Base-by-base conservation (phyloP, 495 filamentous ascomycete species). In the Mycothermus thermophilus region DNA sequence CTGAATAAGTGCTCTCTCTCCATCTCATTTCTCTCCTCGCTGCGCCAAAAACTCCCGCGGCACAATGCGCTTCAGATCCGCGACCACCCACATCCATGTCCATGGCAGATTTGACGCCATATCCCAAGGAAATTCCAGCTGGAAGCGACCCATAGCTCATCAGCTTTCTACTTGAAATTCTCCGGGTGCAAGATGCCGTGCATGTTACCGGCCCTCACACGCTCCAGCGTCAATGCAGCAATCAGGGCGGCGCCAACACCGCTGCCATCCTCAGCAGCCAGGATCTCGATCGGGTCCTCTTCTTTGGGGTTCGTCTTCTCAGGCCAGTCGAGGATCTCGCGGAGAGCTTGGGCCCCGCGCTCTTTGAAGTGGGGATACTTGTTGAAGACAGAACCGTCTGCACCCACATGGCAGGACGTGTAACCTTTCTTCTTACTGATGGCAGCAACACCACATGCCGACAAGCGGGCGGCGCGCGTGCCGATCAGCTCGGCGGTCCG, bases 361-460 rank as follows among this genome's bases (percentile, higher is more conserved):
- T 72, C 72, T 69, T 94, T 88, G 71, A 96, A 96, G 59, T 94
- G 83, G 2, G 88, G 88, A 62, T 95, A 95, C 58, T 93, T 94
- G 69, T 93, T 94, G 68, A 95, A 96, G 27, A 96, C 86, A 8
- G 81, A 88, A 16, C 88, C 88, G 47, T 96, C 88, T 25, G 88
- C 88, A 47, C 88, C 88, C 13, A 95, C 88, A 56, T 95, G 87
- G 70, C 83, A 93, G 10, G 76, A 71, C 43, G 75, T 62, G 44
- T 83, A 84, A 38, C 77, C 74, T 68, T 94, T 95, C 78, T 93
- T 95, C 57, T 74, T 88, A 67, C 82, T 85, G 47, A 96, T 95
- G 31, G 87, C 88, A 4, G 88, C 84, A 32, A 94, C 82, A 54
- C 88, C 88, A 48, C 88, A 96, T 29, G 88, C 78, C 2, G 87